Evolutionary conservation across 2,329 filamentous ascomycete genomes (phyloP).

Genomic region (Venturia aucupariae): DNA sequence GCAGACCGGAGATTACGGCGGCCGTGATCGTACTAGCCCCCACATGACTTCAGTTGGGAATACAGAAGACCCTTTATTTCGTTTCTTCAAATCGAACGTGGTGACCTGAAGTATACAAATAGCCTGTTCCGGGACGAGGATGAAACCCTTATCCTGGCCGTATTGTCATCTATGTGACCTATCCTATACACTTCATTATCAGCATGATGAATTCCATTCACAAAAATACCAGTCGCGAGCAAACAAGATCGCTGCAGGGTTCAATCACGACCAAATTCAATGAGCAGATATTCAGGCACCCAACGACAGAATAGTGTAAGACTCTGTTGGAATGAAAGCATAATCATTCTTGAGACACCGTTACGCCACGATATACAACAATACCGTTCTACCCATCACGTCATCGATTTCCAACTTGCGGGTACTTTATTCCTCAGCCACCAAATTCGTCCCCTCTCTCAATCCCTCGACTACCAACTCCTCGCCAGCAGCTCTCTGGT

Average conservation of each 20-base stretch:
- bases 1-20: neutral
- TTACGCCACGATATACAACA: neutral
- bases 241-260: neutral
- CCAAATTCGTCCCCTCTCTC: constrained; percentile 55
- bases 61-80: no score
- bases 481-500: constrained; percentile 71
- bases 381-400: neutral
- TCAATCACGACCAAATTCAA: neutral
- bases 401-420: neutral
- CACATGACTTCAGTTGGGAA: neutral
- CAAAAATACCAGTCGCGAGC: no score
- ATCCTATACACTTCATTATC: no score
- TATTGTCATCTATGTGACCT: no score
- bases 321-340: neutral
- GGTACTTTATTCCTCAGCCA: constrained; percentile 8
- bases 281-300: no score
- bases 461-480: constrained; percentile 82
- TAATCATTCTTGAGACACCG: neutral
- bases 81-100: no score
- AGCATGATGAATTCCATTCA: no score
- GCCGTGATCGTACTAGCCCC: neutral
- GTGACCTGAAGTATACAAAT: no score
- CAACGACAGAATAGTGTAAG: neutral
- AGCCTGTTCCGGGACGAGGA: no score
- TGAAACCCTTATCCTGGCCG: no score